Evolutionary conservation across 192 early-diverging fungal species (phyloP), one percentile per base, ranked within the genome.

Genomic region (Endogone sp.): DNA sequence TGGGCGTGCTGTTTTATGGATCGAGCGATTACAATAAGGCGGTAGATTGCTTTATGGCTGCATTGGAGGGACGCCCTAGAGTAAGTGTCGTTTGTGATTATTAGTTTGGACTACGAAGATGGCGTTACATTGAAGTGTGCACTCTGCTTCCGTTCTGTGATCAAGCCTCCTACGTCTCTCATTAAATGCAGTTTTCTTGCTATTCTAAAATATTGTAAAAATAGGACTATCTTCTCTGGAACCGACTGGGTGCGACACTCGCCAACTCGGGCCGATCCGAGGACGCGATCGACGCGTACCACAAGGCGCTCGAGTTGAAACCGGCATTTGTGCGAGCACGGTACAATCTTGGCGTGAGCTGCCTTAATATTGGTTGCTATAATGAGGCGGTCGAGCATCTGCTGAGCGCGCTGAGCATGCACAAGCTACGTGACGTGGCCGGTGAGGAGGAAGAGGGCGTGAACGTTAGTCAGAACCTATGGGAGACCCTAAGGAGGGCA

Each of bases 1-100:
- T 99, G 8, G 98, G 98, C 2, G 91, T 99, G 16, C 75, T 99
- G 64, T 99, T 98, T 80, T 95, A 98, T 80, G 91, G 93, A 26
- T 87, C 87, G 13, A 78, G 84, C 3, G 95, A 98, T 66, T 97
- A 94, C 71, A 87, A 91, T 61, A 99, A 99, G 80, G 97, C 97
- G 2, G 86, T 97, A 3, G 98, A 99, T 77, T 99, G 98, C 68
- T 99, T 99, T 78, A 84, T 91, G 63, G 86, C 97, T 2, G 95
- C 95, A 30, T 79, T 99, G 60, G 88, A 88, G 24, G 86, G 85
- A 60, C 87, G 91, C 24, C 97, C 97, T 4, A 72, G 75, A 64
- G 73, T 81, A 75, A 71, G 64, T 65, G 11, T n/a, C n/a, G n/a
- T n/a, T n/a, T n/a, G n/a, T 28, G 10, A 49, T 29, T 23, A 25